Base-by-base conservation (phyloP, 2,329 filamentous ascomycete genomes). In the Colletotrichum karsti region DNA sequence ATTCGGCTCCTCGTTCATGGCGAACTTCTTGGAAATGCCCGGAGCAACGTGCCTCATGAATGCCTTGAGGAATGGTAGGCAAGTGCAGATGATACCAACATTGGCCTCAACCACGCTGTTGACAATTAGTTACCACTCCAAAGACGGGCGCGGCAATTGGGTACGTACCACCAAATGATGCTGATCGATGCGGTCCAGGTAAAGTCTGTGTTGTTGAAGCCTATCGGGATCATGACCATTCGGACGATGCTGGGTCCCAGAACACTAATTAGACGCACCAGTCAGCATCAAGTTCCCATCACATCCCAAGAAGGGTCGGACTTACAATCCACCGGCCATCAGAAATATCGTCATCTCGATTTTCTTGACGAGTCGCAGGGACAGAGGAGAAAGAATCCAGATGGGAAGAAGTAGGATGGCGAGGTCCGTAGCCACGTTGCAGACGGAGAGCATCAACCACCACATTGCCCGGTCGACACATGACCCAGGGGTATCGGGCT, bases 401-500 rank as follows among this genome's bases (percentile, higher is more conserved):
- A 69, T 67, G 2, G 71, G 71, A 9, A 72, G 67, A 8, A 64
- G 28, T 6, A 72, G 24, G 8, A 72, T 70, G n/a, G 71, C 55
- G 3, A 72, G 20, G 30, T 72, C 71, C 4, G 71, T 72, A 5
- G 63, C 48, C 2, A 72, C 63, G 22, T 72, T 70, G 44, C 54
- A 44, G 18, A 63, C 62, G 26, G 68, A 57, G n/a, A 65, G 48
- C 41, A 64, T 69, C 18, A 69, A 12, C 67, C 68, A 72, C 63
- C 70, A 70, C 58, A 56, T 55, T 4, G 65, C 9, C 1, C 48
- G 35, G 35, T 72, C 55, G 7, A 71, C 67, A 10, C 70, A 72
- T 1, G 54, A 64, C 1, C 67, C 67, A 2, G 64, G 64, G 0
- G 58, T 15, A 2, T 42, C 54, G 1, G 24, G 22, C 33, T 69